Base-by-base conservation (phyloP, 345 rosid genomes). In the Eutrema japonicum region DNA sequence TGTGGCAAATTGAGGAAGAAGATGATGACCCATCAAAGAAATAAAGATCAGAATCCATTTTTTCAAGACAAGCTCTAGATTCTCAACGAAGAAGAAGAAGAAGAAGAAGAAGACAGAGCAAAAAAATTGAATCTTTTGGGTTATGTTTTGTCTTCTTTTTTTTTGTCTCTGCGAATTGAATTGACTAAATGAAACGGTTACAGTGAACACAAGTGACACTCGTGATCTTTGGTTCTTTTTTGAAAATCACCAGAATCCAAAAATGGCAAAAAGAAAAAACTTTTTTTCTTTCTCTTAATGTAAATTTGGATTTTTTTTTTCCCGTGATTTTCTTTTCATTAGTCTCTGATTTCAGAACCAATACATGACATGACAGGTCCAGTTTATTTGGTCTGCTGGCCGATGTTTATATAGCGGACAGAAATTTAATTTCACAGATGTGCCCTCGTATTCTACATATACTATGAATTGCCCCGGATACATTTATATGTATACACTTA, bases 21-120 rank as follows among this genome's bases (percentile, higher is more conserved):
- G 85, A 80, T 33, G 76, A 77, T 64, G 76, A 70, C 46, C 70
- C 81, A 59, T 80, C 88, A 53, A 82, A 77, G 66, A 78, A 72
- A 22, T 73, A 84, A 64, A 80, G 90, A 84, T 85, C 84, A 75
- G 89, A 90, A 70, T 93, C 87, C 98, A 93, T 75, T 58, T n/a
- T 49, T 46, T 35, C 29, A 74, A 57, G 37, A 47, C 42, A 47
- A 41, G 40, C 43, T 72, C 45, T 13, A 62, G 68, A 64, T 63
- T 36, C 30, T 75, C 66, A 35, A 42, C 36, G 61, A 58, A 66
- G 62, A 12, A 40, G 48, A 32, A 32, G 5, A 52, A 61, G 18
- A 45, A 29, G 40, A 62, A 22, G 6, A 55, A 70, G 36, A 58
- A 32, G 27, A 70, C 16, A 30, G 26, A 22, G 26, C 5, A 46